Percentiles rank a stretch among this genome's conserved stretches.
Conservation (phyloP, 352 stramenopile species). For the Phytopythium cucurbitacearum region DNA sequence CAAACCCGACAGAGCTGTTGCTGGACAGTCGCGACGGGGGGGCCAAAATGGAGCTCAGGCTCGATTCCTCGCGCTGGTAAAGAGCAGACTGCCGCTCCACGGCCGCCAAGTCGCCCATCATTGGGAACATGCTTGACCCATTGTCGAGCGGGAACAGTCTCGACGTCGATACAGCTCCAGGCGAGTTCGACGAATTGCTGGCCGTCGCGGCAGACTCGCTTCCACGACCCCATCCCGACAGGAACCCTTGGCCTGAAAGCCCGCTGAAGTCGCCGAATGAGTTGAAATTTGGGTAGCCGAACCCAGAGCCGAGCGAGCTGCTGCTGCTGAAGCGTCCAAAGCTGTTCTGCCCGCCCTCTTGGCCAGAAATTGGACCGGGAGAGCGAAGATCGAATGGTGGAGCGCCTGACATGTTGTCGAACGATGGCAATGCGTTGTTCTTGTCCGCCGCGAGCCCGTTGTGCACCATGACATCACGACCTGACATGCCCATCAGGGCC, state of each 20-base stretch:
- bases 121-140: conserved; percentile 23
- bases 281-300: conserved; percentile 63
- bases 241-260: conserved; percentile 33
- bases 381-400: conserved; percentile 25
- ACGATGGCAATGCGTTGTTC: conserved; percentile 11
- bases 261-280: conserved; percentile 46
- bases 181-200: no score
- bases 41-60: conserved; percentile 63
- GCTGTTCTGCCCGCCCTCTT: conserved; percentile 9
- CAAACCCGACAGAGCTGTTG: conserved; percentile 14
- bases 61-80: conserved; percentile 73
- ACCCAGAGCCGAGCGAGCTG: conserved; percentile 33
- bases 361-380: conserved; percentile 21
- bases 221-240: conserved; percentile 51
- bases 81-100: conserved; percentile 60
- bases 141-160: conserved; percentile 5
- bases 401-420: conserved; percentile 19
- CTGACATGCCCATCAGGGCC: conserved; percentile 21
- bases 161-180: neutral
- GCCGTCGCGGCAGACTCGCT: conserved; percentile 1
- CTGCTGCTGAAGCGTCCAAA: conserved; percentile 11
- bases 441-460: conserved; percentile 6
- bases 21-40: conserved; percentile 13
- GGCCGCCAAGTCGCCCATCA: conserved; percentile 65
- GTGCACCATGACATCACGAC: conserved; percentile 14